These are phyloP conservation scores for Micractinium sp. DNA, from an alignment of 139 green algal genomes.

Conservation along the genomic window DNA sequence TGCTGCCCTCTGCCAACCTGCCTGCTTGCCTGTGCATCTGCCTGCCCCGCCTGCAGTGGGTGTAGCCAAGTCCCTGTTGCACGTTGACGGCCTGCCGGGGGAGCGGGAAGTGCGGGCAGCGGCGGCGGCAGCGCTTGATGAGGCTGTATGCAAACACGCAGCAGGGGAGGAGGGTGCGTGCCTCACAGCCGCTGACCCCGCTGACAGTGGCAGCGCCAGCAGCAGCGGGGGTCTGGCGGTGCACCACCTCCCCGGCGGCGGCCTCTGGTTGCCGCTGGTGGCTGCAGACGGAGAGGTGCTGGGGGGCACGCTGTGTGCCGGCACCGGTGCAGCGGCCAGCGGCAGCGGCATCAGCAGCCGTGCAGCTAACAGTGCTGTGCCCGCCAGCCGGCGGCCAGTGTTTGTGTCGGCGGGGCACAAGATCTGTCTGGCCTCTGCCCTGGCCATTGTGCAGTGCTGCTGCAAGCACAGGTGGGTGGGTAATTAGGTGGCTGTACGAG, in stretches of 20 bases:
- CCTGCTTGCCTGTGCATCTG: no score
- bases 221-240: no score
- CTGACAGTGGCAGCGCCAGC: background rate
- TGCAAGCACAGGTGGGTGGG: constrained; percentile 36
- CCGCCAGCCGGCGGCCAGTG: constrained; percentile 42
- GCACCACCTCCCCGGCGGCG: background rate
- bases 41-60: constrained; percentile 6
- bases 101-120: background rate
- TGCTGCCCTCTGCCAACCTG: background rate
- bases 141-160: no score
- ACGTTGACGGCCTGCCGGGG: background rate
- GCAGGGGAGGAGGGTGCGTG: no score
- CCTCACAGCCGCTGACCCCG: background rate
- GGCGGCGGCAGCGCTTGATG: background rate
- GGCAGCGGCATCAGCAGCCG: background rate
- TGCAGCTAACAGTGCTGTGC: no score
- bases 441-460: constrained; percentile 58
- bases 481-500: background rate
- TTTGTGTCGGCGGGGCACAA: constrained; percentile 67
- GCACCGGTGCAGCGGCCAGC: background rate
- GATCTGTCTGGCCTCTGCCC: constrained; percentile 52
- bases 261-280: background rate
- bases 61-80: constrained; percentile 13
- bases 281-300: constrained; percentile 20
- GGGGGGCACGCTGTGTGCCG: constrained; percentile 51